Evolutionary conservation across 2,329 filamentous ascomycete species (phyloP).

Genomic region (Aspergillus tamarii): DNA sequence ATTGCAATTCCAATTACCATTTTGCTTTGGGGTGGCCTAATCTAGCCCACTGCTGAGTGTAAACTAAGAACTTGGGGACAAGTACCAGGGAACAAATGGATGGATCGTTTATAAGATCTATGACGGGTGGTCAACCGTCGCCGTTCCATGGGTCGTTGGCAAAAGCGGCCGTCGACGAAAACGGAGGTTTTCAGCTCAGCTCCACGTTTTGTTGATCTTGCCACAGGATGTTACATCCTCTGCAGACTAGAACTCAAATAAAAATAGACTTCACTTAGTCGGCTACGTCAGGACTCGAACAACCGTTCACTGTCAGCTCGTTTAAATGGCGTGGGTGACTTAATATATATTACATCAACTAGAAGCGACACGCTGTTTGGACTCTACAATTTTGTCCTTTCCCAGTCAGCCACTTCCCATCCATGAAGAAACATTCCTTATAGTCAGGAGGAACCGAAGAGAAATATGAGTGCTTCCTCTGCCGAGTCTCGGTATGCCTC

Average conservation of each 20-base stretch:
- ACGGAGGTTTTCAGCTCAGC: neutral
- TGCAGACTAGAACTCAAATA: no score
- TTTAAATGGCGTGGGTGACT: no score
- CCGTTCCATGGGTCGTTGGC: no score
- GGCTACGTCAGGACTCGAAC: no score
- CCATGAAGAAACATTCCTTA: neutral
- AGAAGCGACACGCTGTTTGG: no score
- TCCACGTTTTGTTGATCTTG: neutral
- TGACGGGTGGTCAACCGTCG: no score
- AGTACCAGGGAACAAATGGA: neutral
- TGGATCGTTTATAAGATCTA: neutral
- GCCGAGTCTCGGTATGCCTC: neutral
- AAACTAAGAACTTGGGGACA: neutral
- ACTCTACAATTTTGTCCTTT: no score
- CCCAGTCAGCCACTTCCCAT: no score
- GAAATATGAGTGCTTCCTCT: neutral
- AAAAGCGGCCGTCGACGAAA: no score
- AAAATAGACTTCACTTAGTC: no score
- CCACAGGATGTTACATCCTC: neutral
- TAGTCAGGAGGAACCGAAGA: neutral
- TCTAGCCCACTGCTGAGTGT: neutral
- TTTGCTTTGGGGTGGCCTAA: neutral
- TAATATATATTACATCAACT: no score
- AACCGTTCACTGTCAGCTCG: no score
- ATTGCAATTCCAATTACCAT: conserved; percentile 15